A percentile compares a stretch with the other conserved stretches of the same genome.
Conservation (phyloP, 139 green algal species). For the Picochlorum sp. region DNA sequence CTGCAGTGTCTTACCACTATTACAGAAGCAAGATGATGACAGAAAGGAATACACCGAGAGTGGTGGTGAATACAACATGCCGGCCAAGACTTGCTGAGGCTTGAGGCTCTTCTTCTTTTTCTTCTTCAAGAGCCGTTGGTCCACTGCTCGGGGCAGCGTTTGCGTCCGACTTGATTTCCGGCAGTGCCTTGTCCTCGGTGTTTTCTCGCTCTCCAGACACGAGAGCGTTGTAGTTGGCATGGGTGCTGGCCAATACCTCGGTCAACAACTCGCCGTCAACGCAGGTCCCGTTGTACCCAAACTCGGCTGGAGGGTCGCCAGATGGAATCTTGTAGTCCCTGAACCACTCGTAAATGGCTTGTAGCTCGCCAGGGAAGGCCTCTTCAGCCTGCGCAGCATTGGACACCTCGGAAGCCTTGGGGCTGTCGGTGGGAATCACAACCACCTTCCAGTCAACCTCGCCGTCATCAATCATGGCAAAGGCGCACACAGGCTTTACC, state of each 20-base stretch:
- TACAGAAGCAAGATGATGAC: no score
- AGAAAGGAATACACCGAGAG: no score
- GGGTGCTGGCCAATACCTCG: slow-evolving; percentile 43
- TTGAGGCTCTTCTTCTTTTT: no score
- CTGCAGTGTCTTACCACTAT: no score
- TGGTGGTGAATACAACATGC: no score
- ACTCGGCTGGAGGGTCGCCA: slow-evolving; percentile 90
- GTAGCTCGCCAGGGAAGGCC: slow-evolving; percentile 87
- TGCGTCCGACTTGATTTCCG: no score
- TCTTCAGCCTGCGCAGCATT: slow-evolving; percentile 94
- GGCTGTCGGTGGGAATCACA: slow-evolving; percentile 79
- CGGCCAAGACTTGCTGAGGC: no score
- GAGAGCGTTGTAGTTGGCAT: slow-evolving; percentile 38
- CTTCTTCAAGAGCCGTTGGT: no score
- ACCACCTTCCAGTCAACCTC: slow-evolving; percentile 99
- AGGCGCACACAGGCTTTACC: slow-evolving; percentile 73
- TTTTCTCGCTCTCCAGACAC: slow-evolving; percentile 37
- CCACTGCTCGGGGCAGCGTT: no score
- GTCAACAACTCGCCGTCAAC: slow-evolving; percentile 9
- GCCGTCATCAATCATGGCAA: slow-evolving; percentile 97
- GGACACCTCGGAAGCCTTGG: slow-evolving; percentile 84
- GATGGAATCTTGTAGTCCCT: slow-evolving; percentile 98
- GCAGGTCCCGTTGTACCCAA: slow-evolving; percentile 81
- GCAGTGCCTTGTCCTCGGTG: slow-evolving; percentile 25
- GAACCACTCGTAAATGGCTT: slow-evolving; percentile 94